These are phyloP conservation scores for Blastomyces parvus DNA, from an alignment of 2,329 filamentous ascomycete genomes.

Conservation along the genomic window DNA sequence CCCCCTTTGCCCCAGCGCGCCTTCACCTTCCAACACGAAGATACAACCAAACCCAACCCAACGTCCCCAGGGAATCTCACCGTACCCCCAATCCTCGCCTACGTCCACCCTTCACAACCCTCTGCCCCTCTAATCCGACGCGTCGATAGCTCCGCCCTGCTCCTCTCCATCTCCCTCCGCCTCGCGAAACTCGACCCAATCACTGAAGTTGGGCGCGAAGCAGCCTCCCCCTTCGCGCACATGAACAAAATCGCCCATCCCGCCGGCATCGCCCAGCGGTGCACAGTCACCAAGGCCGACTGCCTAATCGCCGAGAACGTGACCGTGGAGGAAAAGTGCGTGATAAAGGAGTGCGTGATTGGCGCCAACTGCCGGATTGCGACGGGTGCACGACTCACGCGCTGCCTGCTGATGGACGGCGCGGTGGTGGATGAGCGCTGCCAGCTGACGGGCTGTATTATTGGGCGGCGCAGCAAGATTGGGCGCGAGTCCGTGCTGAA, in stretches of 20 bases:
- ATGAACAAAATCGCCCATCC: slow-evolving; percentile 71
- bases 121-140: slow-evolving; percentile 64
- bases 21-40: slow-evolving; percentile 12
- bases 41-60: slow-evolving; percentile 3
- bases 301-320: slow-evolving; percentile 81
- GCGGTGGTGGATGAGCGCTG: slow-evolving; percentile 75
- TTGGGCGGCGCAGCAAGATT: slow-evolving; percentile 71
- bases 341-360: slow-evolving; percentile 87
- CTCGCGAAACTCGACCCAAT: slow-evolving; percentile 67
- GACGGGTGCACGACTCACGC: slow-evolving; percentile 72
- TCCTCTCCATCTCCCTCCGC: slow-evolving; percentile 72
- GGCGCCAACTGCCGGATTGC: slow-evolving; percentile 80
- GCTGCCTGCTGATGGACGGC: slow-evolving; percentile 88
- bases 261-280: slow-evolving; percentile 67
- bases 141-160: slow-evolving; percentile 75
- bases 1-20: slow-evolving; percentile 12
- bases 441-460: slow-evolving; percentile 76
- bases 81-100: slow-evolving; percentile 68
- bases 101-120: slow-evolving; percentile 54
- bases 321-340: slow-evolving; percentile 74
- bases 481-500: slow-evolving; percentile 73
- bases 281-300: slow-evolving; percentile 73
- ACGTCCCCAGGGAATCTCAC: slow-evolving; percentile 26
- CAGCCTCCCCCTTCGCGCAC: slow-evolving; percentile 66
- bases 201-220: slow-evolving; percentile 44